Evolutionary conservation across 116 monocot species (phyloP), one percentile per base, ranked within the genome.

Genomic region (Dioscorea cayenensis): DNA sequence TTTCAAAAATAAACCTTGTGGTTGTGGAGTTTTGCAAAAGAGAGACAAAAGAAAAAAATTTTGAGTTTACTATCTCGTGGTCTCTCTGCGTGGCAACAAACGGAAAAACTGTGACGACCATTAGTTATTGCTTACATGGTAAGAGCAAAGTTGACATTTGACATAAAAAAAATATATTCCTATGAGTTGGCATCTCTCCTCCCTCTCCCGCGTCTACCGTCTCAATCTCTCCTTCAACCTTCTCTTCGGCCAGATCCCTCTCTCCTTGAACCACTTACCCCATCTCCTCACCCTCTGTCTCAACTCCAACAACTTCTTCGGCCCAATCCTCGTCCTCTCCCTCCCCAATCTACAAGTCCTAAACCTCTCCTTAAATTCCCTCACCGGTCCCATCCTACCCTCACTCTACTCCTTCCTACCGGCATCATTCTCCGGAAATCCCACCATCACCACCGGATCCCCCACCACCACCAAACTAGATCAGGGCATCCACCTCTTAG

Each of bases 281-380:
- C 75, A 79, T 20, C 78, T 95, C 20, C 80, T 89, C 73, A 89
- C 89, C 4, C 89, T 95, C 72, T 80, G 85, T 36, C 83, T 95
- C 69, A 72, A 87, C 68, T n/a, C n/a, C n/a, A n/a, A n/a, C n/a
- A n/a, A n/a, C n/a, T n/a, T n/a, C n/a, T n/a, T n/a, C n/a, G n/a
- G 95, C 2, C 28, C 76, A 64, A 83, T 95, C 48, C 73, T 81
- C 28, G 67, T 35, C 18, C 75, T 95, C 36, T 66, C 71, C 19
- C 67, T 87, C 21, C 86, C 83, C 7, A 69, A 50, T 60, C 81
- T 95, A 63, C 81, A 84, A 48, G 95, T 92, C 35, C 51, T 92
- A 16, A 87, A 95, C 60, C 37, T 92, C 23, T 92, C 95, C 2
- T 76, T 36, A 12, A 92, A 92, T 58, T 14, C 65, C 19, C 76